Evolutionary conservation across 2,329 filamentous ascomycete species (phyloP), one percentile per base, ranked within the genome.

Genomic region (Fusarium heterosporum): DNA sequence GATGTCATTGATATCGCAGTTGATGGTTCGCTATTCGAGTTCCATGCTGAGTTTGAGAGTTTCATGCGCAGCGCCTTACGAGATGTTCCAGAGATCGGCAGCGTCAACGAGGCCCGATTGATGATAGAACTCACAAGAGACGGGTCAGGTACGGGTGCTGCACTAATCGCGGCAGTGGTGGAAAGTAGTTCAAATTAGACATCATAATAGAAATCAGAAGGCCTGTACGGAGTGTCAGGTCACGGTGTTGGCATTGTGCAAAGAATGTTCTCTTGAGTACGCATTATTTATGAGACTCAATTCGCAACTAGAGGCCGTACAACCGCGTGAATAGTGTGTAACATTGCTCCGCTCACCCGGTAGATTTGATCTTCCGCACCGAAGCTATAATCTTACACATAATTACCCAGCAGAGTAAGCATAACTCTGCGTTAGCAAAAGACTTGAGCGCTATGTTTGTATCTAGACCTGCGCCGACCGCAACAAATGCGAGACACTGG

Each of bases 101-200:
- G 2, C 2, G 4, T 2, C 0, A 29, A 61, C 4, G 58, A 61
- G 12, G 14, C 7, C 2, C 54, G 55, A 8, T 41, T 61, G 29
- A 61, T 26, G 12, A 61, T 61, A 38, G 58, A 61, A 22, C 58
- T 61, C n/a, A 61, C 58, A 1, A 47, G 50, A 12, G 58, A 61
- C 1, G 58, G 58, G 0, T 61, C 58, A 1, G 55, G 58, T 3
- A 61, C 55, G 7, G 58, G 55, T 7, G 58, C 55, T 17, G 55
- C 58, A 8, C 29, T 61, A 1, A 61, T 61, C 12, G 58, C 58
- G 8, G 55, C 58, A 4, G 47, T 51, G n/a, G 32, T 16, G 9
- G 32, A 34, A 34, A 7, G 13, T 16, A 4, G n/a, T 16, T 16
- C 32, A n/a, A 17, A 19, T 4, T 17, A 55, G n/a, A 40, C 16